Evolutionary conservation across 192 early-diverging fungal genomes (phyloP).

Genomic region (Coemansia sp.): DNA sequence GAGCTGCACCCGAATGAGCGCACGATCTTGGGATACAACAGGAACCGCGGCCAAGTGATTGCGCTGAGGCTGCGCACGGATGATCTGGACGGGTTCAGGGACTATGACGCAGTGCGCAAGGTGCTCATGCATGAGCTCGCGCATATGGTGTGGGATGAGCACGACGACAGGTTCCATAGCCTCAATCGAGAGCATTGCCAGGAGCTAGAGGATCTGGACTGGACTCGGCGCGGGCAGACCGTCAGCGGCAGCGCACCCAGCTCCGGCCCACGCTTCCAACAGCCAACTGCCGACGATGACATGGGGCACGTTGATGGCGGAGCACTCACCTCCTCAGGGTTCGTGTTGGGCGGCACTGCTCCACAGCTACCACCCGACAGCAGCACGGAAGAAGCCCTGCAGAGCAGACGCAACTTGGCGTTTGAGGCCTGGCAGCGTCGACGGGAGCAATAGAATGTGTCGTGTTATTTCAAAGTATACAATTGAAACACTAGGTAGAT

Average conservation of each 20-base stretch:
- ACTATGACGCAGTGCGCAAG: conserved; percentile 25
- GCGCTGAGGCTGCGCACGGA: conserved; percentile 47
- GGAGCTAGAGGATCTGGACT: conserved; percentile 49
- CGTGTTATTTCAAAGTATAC: neutral
- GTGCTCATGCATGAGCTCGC: conserved; percentile 58
- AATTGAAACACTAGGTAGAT: conserved; percentile 46
- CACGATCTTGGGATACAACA: conserved; percentile 52
- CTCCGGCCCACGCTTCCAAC: conserved; percentile 9
- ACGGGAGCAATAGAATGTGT: neutral
- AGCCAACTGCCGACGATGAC: conserved; percentile 4
- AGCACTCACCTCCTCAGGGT: conserved; percentile 21
- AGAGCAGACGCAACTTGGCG: conserved; percentile 26
- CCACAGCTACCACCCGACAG: conserved; percentile 12
- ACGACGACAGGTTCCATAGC: conserved; percentile 44
- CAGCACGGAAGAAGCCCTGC: neutral
- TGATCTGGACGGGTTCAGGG: conserved; percentile 44
- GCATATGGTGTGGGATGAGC: conserved; percentile 56
- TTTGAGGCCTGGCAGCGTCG: conserved; percentile 32
- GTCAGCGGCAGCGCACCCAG: neutral
- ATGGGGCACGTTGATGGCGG: conserved; percentile 36
- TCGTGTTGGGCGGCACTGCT: conserved; percentile 45
- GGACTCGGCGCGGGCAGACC: conserved; percentile 40
- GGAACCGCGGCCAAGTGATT: conserved; percentile 48
- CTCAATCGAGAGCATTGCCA: conserved; percentile 44
- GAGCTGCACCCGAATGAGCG: conserved; percentile 49